Conservation (phyloP, 2,329 filamentous ascomycete genomes). For the Microsporum ferrugineum region DNA sequence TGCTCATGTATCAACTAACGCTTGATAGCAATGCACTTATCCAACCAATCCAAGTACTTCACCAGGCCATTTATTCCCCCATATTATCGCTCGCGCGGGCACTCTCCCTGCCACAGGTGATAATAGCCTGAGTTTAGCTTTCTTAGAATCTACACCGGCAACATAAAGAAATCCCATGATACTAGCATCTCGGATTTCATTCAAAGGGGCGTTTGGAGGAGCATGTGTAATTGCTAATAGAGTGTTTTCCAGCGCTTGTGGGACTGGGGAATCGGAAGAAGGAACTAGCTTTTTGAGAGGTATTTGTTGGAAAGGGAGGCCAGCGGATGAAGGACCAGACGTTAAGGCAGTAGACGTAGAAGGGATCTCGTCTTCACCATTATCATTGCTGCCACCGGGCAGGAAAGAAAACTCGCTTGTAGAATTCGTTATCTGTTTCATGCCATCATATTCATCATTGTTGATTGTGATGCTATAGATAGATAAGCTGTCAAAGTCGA, state of each 20-base stretch:
- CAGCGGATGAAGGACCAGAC: conserved; percentile 12
- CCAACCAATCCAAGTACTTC: conserved; percentile 66
- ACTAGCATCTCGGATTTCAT: conserved; percentile 64
- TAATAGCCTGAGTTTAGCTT: conserved; percentile 67
- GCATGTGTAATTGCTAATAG: conserved; percentile 78
- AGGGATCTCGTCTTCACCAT: conserved; percentile 16
- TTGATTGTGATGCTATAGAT: conserved; percentile 59
- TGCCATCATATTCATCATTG: conserved; percentile 33
- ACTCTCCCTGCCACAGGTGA: conserved; percentile 73
- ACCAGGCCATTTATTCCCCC: conserved; percentile 72
- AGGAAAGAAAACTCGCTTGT: conserved; percentile 26
- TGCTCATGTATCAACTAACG: neutral
- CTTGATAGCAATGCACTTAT: conserved; percentile 16
- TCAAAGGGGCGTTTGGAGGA: conserved; percentile 54
- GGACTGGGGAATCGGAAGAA: conserved; percentile 33
- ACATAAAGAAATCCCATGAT: conserved; percentile 92
- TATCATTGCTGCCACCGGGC: conserved; percentile 24
- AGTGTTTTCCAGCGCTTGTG: conserved; percentile 58
- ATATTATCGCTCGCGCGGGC: conserved; percentile 66
- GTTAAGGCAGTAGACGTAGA: conserved; percentile 18
- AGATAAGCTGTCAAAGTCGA: conserved; percentile 62
- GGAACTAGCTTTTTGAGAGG: conserved; percentile 52
- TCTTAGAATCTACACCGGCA: conserved; percentile 76
- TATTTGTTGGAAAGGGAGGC: conserved; percentile 18
- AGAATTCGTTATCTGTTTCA: conserved; percentile 28